Evolutionary conservation across 768 basidiomycete genomes (phyloP).

Genomic region (Plicaturopsis crispa): DNA sequence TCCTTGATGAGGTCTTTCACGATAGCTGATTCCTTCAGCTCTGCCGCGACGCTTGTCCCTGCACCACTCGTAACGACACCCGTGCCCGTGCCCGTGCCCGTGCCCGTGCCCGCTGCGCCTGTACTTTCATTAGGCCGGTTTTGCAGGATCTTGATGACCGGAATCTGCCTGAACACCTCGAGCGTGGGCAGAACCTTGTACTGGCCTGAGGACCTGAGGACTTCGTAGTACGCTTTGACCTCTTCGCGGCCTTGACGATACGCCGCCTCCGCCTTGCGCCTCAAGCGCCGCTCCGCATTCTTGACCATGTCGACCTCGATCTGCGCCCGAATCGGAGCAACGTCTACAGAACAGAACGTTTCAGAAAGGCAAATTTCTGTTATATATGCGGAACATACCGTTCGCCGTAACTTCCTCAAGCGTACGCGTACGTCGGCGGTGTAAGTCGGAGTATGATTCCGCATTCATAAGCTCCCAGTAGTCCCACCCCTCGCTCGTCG

Average conservation of each 20-base stretch:
- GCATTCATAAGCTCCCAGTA: slow-evolving; percentile 31
- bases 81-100: too few relatives aligned
- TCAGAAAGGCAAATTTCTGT: too few relatives aligned
- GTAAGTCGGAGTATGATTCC: slow-evolving; percentile 30
- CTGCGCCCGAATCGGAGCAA: slow-evolving; percentile 6
- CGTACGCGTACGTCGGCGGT: slow-evolving; percentile 26
- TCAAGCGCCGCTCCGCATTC: slow-evolving; percentile 15
- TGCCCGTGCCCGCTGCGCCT: too few relatives aligned
- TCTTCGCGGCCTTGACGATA: slow-evolving; percentile 21
- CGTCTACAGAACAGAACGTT: too few relatives aligned
- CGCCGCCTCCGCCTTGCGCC: slow-evolving; percentile 18
- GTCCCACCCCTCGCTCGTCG: slow-evolving; percentile 34
- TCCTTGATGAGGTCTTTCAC: slow-evolving; percentile 28
- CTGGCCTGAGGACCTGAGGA: slow-evolving; percentile 28
- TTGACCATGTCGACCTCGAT: slow-evolving; percentile 23
- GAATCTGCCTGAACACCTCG: slow-evolving; percentile 39
- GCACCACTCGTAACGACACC: too few relatives aligned
- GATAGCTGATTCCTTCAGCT: slow-evolving; percentile 20
- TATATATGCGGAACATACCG: slow-evolving; percentile 32
- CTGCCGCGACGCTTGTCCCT: slow-evolving; percentile 16
- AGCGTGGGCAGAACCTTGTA: slow-evolving; percentile 34
- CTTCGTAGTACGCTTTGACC: slow-evolving; percentile 36
- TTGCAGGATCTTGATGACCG: slow-evolving; percentile 31
- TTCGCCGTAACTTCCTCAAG: slow-evolving; percentile 27
- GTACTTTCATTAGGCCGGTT: slow-evolving; percentile 4